Conservation (phyloP, 371 early-diverging fungal species). For the Rhizopus arrhizus region DNA sequence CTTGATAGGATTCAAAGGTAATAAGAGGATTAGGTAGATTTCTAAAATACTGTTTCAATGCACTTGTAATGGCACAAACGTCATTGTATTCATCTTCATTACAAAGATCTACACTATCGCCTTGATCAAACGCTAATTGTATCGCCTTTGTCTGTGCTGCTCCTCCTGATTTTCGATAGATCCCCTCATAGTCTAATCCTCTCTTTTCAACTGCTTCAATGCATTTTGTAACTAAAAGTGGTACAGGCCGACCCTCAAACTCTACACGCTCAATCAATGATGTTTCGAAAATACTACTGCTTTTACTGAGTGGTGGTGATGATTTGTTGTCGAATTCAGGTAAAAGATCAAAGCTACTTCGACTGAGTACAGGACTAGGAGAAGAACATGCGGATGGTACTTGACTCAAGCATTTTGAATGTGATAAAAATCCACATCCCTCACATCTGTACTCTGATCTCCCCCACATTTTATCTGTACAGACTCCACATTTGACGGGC, state of each 20-base stretch:
- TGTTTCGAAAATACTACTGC: constrained; percentile 14
- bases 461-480: constrained; percentile 87
- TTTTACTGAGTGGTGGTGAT: too few relatives aligned
- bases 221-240: constrained; percentile 76
- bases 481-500: constrained; percentile 79
- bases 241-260: constrained; percentile 52
- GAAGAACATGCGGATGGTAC: constrained; percentile 38
- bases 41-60: constrained; percentile 93
- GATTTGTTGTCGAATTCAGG: too few relatives aligned
- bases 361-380: constrained; percentile 3
- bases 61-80: constrained; percentile 82
- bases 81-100: constrained; percentile 61
- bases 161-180: constrained; percentile 92
- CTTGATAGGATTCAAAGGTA: constrained; percentile 74
- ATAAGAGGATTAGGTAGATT: constrained; percentile 91
- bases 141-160: constrained; percentile 78
- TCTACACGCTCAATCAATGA: constrained; percentile 33
- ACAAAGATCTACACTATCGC: constrained; percentile 52
- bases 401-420: constrained; percentile 37
- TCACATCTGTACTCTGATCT: constrained; percentile 79
- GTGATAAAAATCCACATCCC: constrained; percentile 41
- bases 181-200: constrained; percentile 87
- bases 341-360: constrained; percentile 26
- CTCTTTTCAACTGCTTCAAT: constrained; percentile 76
- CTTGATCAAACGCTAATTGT: constrained; percentile 57